phyloP scores from a whole-genome alignment of 192 early-diverging fungal species.

The Umbelopsis isabellina region DNA sequence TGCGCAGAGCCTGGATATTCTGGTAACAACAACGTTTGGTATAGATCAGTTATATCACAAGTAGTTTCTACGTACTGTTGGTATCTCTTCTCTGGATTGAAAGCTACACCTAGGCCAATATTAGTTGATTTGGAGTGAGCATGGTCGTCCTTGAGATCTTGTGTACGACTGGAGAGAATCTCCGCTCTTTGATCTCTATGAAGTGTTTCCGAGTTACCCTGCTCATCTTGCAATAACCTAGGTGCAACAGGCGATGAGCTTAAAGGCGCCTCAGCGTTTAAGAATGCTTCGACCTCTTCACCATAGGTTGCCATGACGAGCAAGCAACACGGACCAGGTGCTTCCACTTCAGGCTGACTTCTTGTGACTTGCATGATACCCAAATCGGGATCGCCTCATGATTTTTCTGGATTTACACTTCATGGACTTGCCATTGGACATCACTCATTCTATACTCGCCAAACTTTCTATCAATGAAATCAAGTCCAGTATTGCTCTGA shows the following conservation, averaged over 20 bases:
- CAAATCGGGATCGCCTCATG: not conserved
- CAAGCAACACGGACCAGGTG: not conserved
- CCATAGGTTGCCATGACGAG: conserved; percentile 19
- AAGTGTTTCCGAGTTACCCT: not conserved
- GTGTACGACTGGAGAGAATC: not conserved
- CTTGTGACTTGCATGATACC: conserved; percentile 7
- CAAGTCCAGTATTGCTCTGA: not conserved
- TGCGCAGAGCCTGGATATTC: too few species aligned
- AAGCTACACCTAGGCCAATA: not conserved
- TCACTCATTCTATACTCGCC: not conserved
- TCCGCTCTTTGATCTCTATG: conserved; percentile 7
- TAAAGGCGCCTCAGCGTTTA: not conserved
- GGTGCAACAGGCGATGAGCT: not conserved
- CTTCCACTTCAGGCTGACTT: conserved; percentile 2
- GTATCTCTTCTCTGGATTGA: not conserved
- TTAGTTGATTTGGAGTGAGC: not conserved
- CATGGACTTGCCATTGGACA: not conserved
- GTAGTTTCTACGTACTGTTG: conserved; percentile 1
- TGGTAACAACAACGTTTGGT: too few species aligned
- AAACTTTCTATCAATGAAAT: conserved; percentile 1
- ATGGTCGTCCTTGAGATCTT: conserved; percentile 3
- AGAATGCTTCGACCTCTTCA: conserved; percentile 19
- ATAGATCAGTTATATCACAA: not conserved
- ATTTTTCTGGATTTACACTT: not conserved
- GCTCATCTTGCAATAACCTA: not conserved